Evolutionary conservation across 176 grass and related monocot species (phyloP).

Genomic region (Oryza meridionalis): DNA sequence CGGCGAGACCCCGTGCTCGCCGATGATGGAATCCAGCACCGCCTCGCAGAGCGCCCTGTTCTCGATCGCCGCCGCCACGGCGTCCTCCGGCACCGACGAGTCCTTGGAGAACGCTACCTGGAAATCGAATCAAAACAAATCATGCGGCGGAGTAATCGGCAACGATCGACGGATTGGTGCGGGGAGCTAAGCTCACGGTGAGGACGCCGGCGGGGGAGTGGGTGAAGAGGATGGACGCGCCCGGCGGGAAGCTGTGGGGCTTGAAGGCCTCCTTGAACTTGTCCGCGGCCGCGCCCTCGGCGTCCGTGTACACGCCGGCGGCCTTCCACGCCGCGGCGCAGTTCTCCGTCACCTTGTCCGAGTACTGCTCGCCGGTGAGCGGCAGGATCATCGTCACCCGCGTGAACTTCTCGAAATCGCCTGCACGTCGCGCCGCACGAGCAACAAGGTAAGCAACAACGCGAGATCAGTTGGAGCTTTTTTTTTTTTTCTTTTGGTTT

Average conservation of each 20-base stretch:
- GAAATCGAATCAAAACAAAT: neutral
- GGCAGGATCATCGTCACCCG: constrained; percentile 69
- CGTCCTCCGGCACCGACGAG: constrained; percentile 44
- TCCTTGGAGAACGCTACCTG: constrained; percentile 82
- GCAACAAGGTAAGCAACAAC: too few species aligned
- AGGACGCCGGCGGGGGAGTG: constrained; percentile 61
- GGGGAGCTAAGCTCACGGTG: constrained; percentile 48
- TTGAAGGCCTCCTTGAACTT: constrained; percentile 79
- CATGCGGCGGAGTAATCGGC: neutral
- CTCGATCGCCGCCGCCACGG: constrained; percentile 50
- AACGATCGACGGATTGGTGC: neutral
- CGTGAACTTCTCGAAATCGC: constrained; percentile 84
- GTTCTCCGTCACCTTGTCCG: constrained; percentile 88
- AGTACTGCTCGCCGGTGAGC: constrained; percentile 79
- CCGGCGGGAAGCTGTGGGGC: constrained; percentile 66
- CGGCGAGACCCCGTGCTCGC: constrained; percentile 75
- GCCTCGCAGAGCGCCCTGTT: constrained; percentile 65
- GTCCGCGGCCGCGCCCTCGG: constrained; percentile 57
- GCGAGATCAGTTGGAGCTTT: too few species aligned
- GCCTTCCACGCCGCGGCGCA: constrained; percentile 76
- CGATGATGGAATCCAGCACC: constrained; percentile 87
- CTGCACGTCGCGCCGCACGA: constrained; percentile 20
- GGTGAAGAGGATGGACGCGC: constrained; percentile 92
- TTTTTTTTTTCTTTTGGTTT: neutral
- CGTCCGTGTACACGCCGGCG: constrained; percentile 64